Conservation (phyloP, 148 eudicot species). For the Persicaria maculosa region DNA sequence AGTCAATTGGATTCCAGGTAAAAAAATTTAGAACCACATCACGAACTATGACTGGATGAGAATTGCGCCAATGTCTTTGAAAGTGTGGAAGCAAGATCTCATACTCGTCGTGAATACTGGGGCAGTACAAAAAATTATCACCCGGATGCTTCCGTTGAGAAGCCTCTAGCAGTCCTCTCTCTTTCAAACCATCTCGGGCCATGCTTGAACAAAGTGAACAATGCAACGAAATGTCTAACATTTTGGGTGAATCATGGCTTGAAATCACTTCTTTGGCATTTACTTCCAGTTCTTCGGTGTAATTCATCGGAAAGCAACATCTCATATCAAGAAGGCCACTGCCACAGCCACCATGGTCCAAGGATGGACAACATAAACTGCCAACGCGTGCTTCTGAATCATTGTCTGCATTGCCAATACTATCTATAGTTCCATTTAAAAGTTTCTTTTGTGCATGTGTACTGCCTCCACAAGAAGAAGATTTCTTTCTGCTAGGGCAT, state of each 20-base stretch:
- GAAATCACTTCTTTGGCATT: constrained; percentile 47
- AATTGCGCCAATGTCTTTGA: constrained; percentile 77
- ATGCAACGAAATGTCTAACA: constrained; percentile 29
- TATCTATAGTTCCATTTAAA: neutral
- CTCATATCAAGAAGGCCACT: constrained; percentile 52
- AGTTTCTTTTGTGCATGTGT: neutral
- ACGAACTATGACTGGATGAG: constrained; percentile 80
- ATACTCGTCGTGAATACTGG: constrained; percentile 39
- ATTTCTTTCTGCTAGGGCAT: constrained; percentile 17
- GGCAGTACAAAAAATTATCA: constrained; percentile 62
- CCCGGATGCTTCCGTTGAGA: constrained; percentile 36
- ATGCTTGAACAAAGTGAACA: constrained; percentile 36
- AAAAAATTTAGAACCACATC: constrained; percentile 36
- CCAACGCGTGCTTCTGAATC: constrained; percentile 26
- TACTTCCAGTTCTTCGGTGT: constrained; percentile 58
- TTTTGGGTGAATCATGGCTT: constrained; percentile 31
- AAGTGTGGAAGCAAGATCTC: constrained; percentile 52
- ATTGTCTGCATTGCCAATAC: neutral
- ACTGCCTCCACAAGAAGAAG: constrained; percentile 20
- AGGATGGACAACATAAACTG: constrained; percentile 56
- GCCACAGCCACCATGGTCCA: constrained; percentile 70
- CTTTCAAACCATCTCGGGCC: constrained; percentile 22
- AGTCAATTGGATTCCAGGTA: constrained; percentile 66
- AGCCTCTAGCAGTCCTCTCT: constrained; percentile 33
- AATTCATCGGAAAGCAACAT: constrained; percentile 49